These are phyloP conservation scores for Hymenoscyphus scutula DNA, from an alignment of 2,329 filamentous ascomycete species.

Conservation along the genomic window DNA sequence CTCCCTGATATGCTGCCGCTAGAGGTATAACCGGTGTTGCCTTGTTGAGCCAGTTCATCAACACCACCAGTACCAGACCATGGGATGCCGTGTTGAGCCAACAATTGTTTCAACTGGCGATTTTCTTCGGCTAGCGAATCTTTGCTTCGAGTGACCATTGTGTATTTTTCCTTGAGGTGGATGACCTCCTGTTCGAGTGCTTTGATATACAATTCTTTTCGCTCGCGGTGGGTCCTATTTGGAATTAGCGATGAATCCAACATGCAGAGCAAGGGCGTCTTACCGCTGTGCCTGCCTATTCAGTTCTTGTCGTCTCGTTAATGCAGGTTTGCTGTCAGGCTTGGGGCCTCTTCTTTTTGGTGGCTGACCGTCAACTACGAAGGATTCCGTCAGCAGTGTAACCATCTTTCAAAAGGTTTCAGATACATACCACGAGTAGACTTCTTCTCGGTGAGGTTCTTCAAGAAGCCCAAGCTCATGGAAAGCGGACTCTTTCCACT, in stretches of 20 bases:
- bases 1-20: conserved; percentile 62
- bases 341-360: conserved; percentile 92
- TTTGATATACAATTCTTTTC: conserved; percentile 96
- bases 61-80: conserved; percentile 35
- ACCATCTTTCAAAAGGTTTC: conserved; percentile 1
- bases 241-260: conserved; percentile 15
- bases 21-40: conserved; percentile 48
- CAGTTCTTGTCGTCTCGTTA: conserved; percentile 88
- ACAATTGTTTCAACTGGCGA: conserved; percentile 60
- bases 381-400: conserved; percentile 8
- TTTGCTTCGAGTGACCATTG: conserved; percentile 71
- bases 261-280: conserved; percentile 18
- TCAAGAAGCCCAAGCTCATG: conserved; percentile 62
- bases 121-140: conserved; percentile 78
- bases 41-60: conserved; percentile 41
- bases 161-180: conserved; percentile 81
- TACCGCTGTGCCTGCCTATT: conserved; percentile 96
- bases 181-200: conserved; percentile 88
- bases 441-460: conserved; percentile 69
- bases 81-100: conserved; percentile 53
- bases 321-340: conserved; percentile 90
- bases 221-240: conserved; percentile 85
- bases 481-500: conserved; percentile 35
- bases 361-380: conserved; percentile 68
- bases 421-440: conserved; percentile 64